These are phyloP conservation scores for Cystobasidium sp. DNA, from an alignment of 1,284 basidiomycete species.

Conservation along the genomic window DNA sequence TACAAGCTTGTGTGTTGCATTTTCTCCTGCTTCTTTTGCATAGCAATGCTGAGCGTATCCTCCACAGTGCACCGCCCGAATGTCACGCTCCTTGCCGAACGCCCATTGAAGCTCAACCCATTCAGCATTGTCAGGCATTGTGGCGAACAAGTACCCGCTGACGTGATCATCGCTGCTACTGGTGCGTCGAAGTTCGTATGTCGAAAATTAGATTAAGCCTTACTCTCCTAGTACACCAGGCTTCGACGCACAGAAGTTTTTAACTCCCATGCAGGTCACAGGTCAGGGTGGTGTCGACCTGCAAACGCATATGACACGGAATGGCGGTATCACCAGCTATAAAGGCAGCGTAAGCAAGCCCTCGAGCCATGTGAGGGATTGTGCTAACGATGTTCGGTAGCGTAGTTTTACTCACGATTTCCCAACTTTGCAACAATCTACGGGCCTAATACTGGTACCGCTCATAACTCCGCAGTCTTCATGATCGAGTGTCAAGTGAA, in stretches of 20 bases:
- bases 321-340: constrained; percentile 21
- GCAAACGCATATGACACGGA: constrained; percentile 14
- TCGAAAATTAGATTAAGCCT: background rate
- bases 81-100: constrained; percentile 27
- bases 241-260: constrained; percentile 22
- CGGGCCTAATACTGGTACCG: constrained; percentile 28
- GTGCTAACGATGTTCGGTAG: background rate
- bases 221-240: background rate
- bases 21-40: background rate
- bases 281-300: constrained; percentile 26
- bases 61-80: constrained; percentile 31
- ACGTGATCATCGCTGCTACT: constrained; percentile 39
- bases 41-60: background rate
- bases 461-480: constrained; percentile 22
- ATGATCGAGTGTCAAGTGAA: constrained; percentile 34
- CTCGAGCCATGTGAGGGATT: background rate
- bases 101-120: background rate
- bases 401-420: constrained; percentile 32
- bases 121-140: background rate
- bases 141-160: constrained; percentile 19
- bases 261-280: constrained; percentile 15
- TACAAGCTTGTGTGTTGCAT: constrained; percentile 13
- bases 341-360: constrained; percentile 30
- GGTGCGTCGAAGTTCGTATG: background rate
- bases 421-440: constrained; percentile 30